Evolutionary conservation across 192 early-diverging fungal genomes (phyloP), one percentile per base, ranked within the genome.

Genomic region (Cladochytrium replicatum): DNA sequence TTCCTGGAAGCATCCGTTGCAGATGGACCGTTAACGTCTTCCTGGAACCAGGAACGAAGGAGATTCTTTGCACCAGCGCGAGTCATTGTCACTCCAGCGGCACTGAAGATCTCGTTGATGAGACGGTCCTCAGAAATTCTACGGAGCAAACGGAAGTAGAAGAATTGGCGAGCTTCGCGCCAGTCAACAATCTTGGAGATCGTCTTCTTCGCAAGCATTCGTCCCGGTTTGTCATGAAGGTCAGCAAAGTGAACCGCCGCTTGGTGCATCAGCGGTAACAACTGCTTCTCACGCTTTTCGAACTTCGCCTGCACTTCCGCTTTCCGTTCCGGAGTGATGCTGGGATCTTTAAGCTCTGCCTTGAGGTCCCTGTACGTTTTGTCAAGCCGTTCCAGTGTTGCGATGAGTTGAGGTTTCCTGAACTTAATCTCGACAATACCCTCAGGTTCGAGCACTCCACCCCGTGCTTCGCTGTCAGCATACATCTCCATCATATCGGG

Each of bases 401-500:
- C 78, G 24, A 97, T 63, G 43, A 99, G 53, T 66, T 94, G 91
- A 24, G 91, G 83, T 62, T 85, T 87, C 21, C 93, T 80, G 81
- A 86, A 97, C 74, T 99, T 99, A 77, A 99, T 97, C 63, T 93
- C 91, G 22, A 96, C 89, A 48, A 96, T 86, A 58, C 95, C 95
- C 48, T 94, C 84, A 27, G 95, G 93, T 70, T 99, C 95, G 2
- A 99, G 61, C 6, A 99, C 92, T 52, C 95, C 92, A 44, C 87
- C 95, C 42, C 95, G 83, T 5, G 91, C 77, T 32, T 89, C 71
- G 41, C 71, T 73, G 61, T 94, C 90, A 15, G 91, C 91, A 54
- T 99, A 99, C 95, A 99, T 99, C 66, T 99, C 95, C 95, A 99
- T 99, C 82, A 88, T 85, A 42, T 93, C 82, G 23, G 83, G 66